Evolutionary conservation across 495 filamentous ascomycete genomes (phyloP).

Genomic region (Podospora pseudocomata): DNA sequence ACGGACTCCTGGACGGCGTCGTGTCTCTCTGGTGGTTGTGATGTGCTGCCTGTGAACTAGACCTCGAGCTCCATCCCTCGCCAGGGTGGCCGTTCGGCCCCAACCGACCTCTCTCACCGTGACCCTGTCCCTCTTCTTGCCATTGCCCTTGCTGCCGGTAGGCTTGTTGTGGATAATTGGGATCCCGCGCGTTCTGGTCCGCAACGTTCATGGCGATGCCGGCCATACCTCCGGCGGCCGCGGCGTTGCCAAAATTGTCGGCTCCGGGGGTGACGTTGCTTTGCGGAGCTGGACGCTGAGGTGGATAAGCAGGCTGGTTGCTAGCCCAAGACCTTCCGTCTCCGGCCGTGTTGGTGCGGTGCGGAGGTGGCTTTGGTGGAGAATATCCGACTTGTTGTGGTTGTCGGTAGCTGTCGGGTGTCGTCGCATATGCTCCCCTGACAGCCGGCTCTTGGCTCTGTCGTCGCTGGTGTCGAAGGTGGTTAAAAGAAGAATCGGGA

Average conservation of each 20-base stretch:
- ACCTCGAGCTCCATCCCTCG: conserved; percentile 9
- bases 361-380: conserved; percentile 17
- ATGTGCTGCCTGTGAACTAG: conserved; percentile 18
- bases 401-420: conserved; percentile 15
- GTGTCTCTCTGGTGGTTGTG: conserved; percentile 21
- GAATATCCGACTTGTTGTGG: conserved; percentile 24
- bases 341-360: conserved; percentile 2
- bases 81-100: conserved; percentile 21
- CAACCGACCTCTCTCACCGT: conserved; percentile 14
- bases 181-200: conserved; percentile 64
- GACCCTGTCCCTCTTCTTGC: conserved; percentile 34
- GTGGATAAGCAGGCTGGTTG: conserved; percentile 18
- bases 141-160: conserved; percentile 34
- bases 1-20: conserved; percentile 30
- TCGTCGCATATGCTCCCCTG: conserved; percentile 19
- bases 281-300: conserved; percentile 31
- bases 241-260: conserved; percentile 66
- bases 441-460: conserved; percentile 30
- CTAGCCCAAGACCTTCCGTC: conserved; percentile 5
- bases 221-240: conserved; percentile 68
- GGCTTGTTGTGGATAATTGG: conserved; percentile 44
- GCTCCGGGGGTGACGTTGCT: conserved; percentile 65
- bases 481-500: conserved; percentile 43
- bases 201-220: conserved; percentile 73
- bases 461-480: conserved; percentile 37